phyloP scores from a whole-genome alignment of 208 protist species.

The Trichomonas tenax region DNA sequence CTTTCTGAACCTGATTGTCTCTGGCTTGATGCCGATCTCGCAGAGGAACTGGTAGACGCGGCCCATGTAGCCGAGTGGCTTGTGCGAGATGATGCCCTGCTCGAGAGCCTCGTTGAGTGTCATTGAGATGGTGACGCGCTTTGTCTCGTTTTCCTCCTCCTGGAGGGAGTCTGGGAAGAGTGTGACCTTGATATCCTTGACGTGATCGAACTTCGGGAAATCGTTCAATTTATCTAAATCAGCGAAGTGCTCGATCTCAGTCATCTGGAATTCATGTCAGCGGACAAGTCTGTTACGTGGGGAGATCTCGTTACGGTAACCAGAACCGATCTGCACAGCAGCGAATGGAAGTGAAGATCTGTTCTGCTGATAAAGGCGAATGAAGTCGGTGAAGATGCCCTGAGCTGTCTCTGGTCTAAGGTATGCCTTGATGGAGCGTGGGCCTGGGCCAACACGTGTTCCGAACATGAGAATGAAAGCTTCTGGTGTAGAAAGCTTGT shows the following conservation, averaged over 20 bases:
- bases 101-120: not conserved
- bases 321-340: conserved; percentile 86
- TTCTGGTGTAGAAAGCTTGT: conserved; percentile 76
- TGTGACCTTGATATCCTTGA: conserved; percentile 51
- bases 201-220: conserved; percentile 65
- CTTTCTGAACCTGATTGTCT: conserved; percentile 79
- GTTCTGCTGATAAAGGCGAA: conserved; percentile 59
- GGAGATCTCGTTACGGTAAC: conserved; percentile 98
- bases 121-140: not conserved
- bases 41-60: conserved; percentile 77
- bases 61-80: conserved; percentile 82
- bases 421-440: conserved; percentile 60
- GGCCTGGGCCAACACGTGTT: conserved; percentile 74
- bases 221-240: conserved; percentile 56
- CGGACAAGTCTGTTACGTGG: conserved; percentile 65
- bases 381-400: conserved; percentile 94
- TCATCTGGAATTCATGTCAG: conserved; percentile 93
- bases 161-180: not conserved
- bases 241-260: conserved; percentile 99
- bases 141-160: not conserved
- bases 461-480: conserved; percentile 99
- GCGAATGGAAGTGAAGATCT: conserved; percentile 87
- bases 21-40: conserved; percentile 62
- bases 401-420: conserved; percentile 97
- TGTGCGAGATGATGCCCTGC: not conserved